phyloP scores from a whole-genome alignment of 2,329 filamentous ascomycete genomes.

The Septoria petroselini region DNA sequence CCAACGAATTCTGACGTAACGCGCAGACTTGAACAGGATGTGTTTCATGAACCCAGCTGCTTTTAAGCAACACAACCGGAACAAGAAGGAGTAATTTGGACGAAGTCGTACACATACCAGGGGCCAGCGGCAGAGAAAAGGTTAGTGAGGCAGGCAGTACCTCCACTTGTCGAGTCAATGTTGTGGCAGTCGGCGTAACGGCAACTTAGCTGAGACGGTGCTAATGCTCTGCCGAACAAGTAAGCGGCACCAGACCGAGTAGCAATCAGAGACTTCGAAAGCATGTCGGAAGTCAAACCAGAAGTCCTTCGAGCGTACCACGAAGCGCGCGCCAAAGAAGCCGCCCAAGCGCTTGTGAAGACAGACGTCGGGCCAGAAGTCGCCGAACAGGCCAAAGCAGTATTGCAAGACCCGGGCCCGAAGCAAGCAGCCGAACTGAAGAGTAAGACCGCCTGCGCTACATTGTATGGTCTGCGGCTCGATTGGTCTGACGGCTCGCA shows the following conservation, averaged over 20 bases:
- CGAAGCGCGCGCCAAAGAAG: conserved; percentile 11
- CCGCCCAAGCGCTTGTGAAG: conserved; percentile 9
- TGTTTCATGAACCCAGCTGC: neutral
- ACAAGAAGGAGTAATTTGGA: neutral
- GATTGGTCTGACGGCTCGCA: conserved; percentile 16
- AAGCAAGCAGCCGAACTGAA: conserved; percentile 15
- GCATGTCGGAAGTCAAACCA: conserved; percentile 10
- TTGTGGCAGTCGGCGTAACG: too few relatives aligned
- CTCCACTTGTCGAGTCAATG: too few relatives aligned
- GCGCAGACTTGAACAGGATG: neutral
- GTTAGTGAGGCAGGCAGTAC: neutral
- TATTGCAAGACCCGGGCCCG: conserved; percentile 9
- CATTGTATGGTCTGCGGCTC: conserved; percentile 8
- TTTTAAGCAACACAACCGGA: neutral
- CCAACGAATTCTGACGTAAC: conserved; percentile 11
- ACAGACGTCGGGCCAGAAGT: conserved; percentile 7
- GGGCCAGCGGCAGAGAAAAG: neutral
- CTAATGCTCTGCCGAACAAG: neutral
- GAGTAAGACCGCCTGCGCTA: conserved; percentile 6
- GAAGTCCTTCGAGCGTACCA: conserved; percentile 10
- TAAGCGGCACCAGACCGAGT: neutral
- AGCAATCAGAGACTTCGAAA: neutral
- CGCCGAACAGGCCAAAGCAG: conserved; percentile 10
- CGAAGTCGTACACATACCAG: neutral
- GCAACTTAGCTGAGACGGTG: too few relatives aligned